These are phyloP conservation scores for Podosphaera xanthii DNA, from an alignment of 2,329 filamentous ascomycete genomes.

Conservation along the genomic window DNA sequence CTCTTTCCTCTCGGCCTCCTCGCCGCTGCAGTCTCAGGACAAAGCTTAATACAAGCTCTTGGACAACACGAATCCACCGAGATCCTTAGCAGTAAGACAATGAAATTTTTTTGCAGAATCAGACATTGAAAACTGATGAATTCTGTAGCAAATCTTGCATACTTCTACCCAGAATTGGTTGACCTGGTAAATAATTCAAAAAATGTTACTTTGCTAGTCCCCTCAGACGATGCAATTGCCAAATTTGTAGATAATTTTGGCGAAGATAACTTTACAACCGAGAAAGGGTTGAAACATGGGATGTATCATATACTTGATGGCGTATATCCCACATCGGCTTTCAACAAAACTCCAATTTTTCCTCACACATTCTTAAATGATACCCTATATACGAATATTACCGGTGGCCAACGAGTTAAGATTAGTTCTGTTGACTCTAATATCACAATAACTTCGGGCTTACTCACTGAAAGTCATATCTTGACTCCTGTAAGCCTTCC, in stretches of 20 bases:
- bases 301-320: constrained; percentile 15
- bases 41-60: no score
- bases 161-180: no score
- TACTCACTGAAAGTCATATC: constrained; percentile 9
- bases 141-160: no score
- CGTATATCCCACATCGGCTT: constrained; percentile 7
- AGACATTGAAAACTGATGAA: no score
- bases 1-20: no score
- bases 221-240: not conserved
- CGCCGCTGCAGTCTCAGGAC: no score
- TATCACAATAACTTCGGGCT: constrained; percentile 17
- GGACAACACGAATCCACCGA: no score
- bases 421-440: constrained; percentile 20
- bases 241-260: not conserved
- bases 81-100: no score
- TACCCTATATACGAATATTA: constrained; percentile 24
- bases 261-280: not conserved
- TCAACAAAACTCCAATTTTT: constrained; percentile 17
- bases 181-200: not conserved
- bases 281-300: not conserved
- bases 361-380: constrained; percentile 6
- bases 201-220: not conserved
- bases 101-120: no score
- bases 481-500: constrained; percentile 9
- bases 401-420: constrained; percentile 23